These are phyloP conservation scores for Claviceps maximensis DNA, from an alignment of 2,329 filamentous ascomycete genomes.

Conservation along the genomic window DNA sequence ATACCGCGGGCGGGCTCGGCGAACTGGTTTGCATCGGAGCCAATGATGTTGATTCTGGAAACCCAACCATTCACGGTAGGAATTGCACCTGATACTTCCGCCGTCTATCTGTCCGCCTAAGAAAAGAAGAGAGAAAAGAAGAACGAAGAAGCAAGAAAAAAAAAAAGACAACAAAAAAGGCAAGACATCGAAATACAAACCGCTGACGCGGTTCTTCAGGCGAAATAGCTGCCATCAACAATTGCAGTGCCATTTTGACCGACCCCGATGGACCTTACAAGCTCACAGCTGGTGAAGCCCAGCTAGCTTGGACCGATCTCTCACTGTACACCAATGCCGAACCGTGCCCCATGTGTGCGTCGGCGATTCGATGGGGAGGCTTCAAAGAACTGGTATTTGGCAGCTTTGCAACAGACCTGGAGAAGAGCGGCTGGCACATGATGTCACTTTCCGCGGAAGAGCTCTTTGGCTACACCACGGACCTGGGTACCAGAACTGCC, in stretches of 20 bases:
- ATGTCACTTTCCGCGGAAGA: slow-evolving; percentile 32
- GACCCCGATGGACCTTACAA: slow-evolving; percentile 30
- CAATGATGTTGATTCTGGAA: slow-evolving; percentile 32
- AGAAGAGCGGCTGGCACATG: slow-evolving; percentile 36
- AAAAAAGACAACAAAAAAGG: too few relatives aligned
- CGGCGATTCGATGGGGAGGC: slow-evolving; percentile 41
- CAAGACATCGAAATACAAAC: not conserved
- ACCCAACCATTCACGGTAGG: slow-evolving; percentile 39
- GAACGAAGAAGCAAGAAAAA: too few relatives aligned
- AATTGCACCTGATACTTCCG: too few relatives aligned
- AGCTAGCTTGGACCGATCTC: slow-evolving; percentile 32
- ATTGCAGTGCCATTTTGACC: slow-evolving; percentile 36
- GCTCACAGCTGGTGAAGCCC: slow-evolving; percentile 25
- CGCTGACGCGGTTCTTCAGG: slow-evolving; percentile 13
- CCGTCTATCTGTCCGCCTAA: too few relatives aligned
- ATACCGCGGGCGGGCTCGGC: slow-evolving; percentile 29
- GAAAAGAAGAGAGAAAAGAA: too few relatives aligned
- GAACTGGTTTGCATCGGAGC: slow-evolving; percentile 36
- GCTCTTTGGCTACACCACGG: slow-evolving; percentile 26
- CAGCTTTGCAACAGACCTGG: slow-evolving; percentile 32
- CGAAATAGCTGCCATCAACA: slow-evolving; percentile 41
- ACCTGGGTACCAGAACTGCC: slow-evolving; percentile 24
- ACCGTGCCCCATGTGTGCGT: slow-evolving; percentile 44
- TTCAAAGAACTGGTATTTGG: slow-evolving; percentile 43
- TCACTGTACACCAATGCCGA: slow-evolving; percentile 44